These are phyloP conservation scores for Kurtzmaniella fragi DNA, from an alignment of 805 yeast species.

Conservation along the genomic window DNA sequence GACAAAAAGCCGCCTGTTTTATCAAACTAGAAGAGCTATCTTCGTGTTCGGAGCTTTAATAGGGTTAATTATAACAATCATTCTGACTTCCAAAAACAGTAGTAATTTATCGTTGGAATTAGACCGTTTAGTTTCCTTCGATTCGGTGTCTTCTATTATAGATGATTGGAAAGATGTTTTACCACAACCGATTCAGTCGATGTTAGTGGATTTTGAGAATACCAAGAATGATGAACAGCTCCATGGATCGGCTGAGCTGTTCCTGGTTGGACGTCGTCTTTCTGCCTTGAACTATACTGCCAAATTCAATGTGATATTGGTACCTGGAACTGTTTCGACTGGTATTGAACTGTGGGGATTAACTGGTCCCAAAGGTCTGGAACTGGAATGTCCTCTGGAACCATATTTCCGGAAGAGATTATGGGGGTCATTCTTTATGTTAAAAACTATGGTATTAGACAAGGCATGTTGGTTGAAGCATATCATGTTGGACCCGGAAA, in stretches of 20 bases:
- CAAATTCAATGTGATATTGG: conserved; percentile 79
- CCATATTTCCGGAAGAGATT: conserved; percentile 84
- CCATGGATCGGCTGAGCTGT: conserved; percentile 68
- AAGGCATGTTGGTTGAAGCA: conserved; percentile 93
- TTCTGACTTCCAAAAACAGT: conserved; percentile 42
- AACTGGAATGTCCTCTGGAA: conserved; percentile 72
- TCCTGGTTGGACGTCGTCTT: conserved; percentile 78
- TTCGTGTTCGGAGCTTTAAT: conserved; percentile 68
- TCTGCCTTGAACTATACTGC: conserved; percentile 44
- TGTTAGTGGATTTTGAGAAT: conserved; percentile 50
- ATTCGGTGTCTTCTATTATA: conserved; percentile 50
- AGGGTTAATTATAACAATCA: conserved; percentile 62
- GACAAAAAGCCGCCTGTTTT: conserved; percentile 11
- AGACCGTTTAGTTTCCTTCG: conserved; percentile 50
- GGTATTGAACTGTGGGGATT: conserved; percentile 94
- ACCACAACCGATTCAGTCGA: conserved; percentile 60
- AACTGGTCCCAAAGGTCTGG: conserved; percentile 42
- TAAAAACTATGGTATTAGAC: conserved; percentile 85
- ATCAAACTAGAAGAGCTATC: conserved; percentile 53
- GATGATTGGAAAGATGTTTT: conserved; percentile 71
- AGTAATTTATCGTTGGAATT: conserved; percentile 39
- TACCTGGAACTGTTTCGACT: conserved; percentile 94
- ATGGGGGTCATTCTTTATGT: conserved; percentile 98
- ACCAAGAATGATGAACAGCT: conserved; percentile 19
- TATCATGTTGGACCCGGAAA: conserved; percentile 79